Evolutionary conservation across 2,329 filamentous ascomycete species (phyloP), one percentile per base, ranked within the genome.

Genomic region (Simplicillium aogashimaense): DNA sequence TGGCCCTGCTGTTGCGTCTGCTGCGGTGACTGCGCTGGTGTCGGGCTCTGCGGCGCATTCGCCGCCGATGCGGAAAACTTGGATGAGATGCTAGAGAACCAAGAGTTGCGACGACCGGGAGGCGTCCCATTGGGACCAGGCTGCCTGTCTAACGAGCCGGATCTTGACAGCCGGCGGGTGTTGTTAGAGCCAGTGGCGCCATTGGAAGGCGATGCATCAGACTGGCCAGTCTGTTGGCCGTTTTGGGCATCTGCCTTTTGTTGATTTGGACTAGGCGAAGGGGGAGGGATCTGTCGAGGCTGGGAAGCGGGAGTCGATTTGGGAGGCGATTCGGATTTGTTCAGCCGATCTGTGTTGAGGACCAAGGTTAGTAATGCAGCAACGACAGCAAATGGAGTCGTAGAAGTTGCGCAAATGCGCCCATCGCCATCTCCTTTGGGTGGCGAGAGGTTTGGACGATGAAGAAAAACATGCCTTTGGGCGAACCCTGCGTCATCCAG

Each of bases 51-150:
- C 20, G 20, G 20, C 20, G 58, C 39, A 50, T 54, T 45, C 18
- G 54, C 47, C n/a, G 52, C 57, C 14, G 67, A 66, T 20, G 78
- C 79, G 3, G 85, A 88, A 65, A 97, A 95, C 58, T 94, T 95
- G 49, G 86, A 90, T 47, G 87, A 94, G 49, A 97, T 78, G 55
- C 80, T 95, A 42, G 86, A 86, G 54, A 97, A 89, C 92, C 92
- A 98, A 12, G 89, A 95, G 46, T 80, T 81, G 47, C 87, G 75
- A 39, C 77, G 70, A 35, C 68, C 64, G 7, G 65, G 59, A 2
- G 66, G 60, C 30, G 61, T 54, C 42, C 55, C 50, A 41, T 50
- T 47, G 39, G 50, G 44, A 16, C 46, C 44, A 29, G 32, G 43
- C 31, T 52, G 51, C 42, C 56, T 61, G 9, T 64, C 61, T 45